These are phyloP conservation scores for Malus asiatica DNA, from an alignment of 306 rosid species.

Conservation along the genomic window DNA sequence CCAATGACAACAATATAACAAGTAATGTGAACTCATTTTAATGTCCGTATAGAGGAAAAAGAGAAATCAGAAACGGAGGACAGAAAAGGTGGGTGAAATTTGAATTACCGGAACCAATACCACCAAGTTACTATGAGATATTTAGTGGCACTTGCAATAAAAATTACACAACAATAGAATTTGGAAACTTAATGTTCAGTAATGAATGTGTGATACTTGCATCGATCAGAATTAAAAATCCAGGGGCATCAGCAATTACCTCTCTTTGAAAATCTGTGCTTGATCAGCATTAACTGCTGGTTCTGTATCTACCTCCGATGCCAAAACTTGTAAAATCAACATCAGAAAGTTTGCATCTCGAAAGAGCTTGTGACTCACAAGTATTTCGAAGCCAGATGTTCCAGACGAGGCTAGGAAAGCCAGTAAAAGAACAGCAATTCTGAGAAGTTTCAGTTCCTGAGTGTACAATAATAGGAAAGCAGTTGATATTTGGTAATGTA, in stretches of 20 bases:
- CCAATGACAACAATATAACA: not conserved
- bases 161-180: not conserved
- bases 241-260: slow-evolving; percentile 36
- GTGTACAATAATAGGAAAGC: slow-evolving; percentile 17
- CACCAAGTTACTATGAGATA: not conserved
- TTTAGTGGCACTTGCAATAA: not conserved
- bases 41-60: not conserved
- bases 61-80: not conserved
- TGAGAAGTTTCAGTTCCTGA: slow-evolving; percentile 66
- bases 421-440: slow-evolving; percentile 58
- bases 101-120: not conserved
- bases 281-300: slow-evolving; percentile 21
- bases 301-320: slow-evolving; percentile 50
- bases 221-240: not conserved
- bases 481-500: not conserved
- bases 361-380: slow-evolving; percentile 41
- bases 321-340: slow-evolving; percentile 63
- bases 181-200: not conserved
- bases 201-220: not conserved
- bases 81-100: not conserved
- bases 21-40: not conserved
- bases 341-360: slow-evolving; percentile 49
- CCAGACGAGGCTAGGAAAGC: slow-evolving; percentile 90
- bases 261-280: slow-evolving; percentile 50
- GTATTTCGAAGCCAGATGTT: slow-evolving; percentile 67